Evolutionary conservation across 768 basidiomycete species (phyloP).

Genomic region (Leccinum incarnatum): DNA sequence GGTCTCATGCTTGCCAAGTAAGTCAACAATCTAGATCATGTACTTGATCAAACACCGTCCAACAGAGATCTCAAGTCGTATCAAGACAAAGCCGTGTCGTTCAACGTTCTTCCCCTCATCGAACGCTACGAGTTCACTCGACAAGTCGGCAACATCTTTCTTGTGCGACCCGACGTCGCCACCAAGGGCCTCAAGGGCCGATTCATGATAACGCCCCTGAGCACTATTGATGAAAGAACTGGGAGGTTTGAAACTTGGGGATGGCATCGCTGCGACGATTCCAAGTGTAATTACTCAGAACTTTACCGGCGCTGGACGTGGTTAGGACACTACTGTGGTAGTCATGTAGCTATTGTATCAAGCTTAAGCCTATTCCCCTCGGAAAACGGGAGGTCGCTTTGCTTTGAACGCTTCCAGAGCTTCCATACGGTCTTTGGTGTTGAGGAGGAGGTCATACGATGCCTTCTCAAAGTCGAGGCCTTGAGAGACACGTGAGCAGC

Average conservation of each 20-base stretch:
- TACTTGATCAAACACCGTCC: neutral
- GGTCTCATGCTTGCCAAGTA: slow-evolving; percentile 98
- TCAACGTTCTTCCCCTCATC: slow-evolving; percentile 76
- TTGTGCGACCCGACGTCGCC: slow-evolving; percentile 76
- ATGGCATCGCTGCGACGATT: slow-evolving; percentile 58
- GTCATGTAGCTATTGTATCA: neutral
- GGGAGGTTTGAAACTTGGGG: slow-evolving; percentile 59
- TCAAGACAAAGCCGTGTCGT: slow-evolving; percentile 59
- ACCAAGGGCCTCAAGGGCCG: too few species aligned
- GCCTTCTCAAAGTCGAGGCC: slow-evolving; percentile 92
- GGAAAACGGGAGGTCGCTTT: slow-evolving; percentile 77
- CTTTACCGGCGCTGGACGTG: slow-evolving; percentile 47
- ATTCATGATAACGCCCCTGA: too few species aligned
- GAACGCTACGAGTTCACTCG: slow-evolving; percentile 98
- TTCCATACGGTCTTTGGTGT: slow-evolving; percentile 74
- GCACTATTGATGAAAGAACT: slow-evolving; percentile 73
- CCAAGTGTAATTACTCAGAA: slow-evolving; percentile 53
- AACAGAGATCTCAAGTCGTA: slow-evolving; percentile 92
- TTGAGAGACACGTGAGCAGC: slow-evolving; percentile 28
- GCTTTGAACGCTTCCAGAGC: slow-evolving; percentile 85
- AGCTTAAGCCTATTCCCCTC: slow-evolving; percentile 62
- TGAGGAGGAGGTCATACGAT: slow-evolving; percentile 77
- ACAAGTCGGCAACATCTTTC: slow-evolving; percentile 73
- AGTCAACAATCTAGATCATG: slow-evolving; percentile 25
- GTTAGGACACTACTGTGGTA: slow-evolving; percentile 32